Base-by-base conservation (phyloP, 495 filamentous ascomycete species). In the Aspergillus egyptiacus region DNA sequence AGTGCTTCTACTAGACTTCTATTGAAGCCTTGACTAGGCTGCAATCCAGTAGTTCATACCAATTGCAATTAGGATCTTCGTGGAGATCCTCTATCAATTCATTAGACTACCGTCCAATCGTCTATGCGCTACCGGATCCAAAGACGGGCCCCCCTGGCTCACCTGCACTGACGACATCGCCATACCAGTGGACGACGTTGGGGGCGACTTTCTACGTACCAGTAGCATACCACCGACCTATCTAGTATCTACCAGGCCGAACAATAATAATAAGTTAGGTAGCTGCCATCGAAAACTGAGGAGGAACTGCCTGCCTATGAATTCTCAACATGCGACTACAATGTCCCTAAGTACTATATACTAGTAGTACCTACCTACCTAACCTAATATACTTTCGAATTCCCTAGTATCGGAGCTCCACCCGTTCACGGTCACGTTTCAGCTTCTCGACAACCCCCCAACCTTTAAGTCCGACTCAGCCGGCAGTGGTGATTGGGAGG, bases 391-490 rank as follows among this genome's bases (percentile, higher is more conserved):
- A n/a, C n/a, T n/a, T n/a, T n/a, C n/a, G n/a, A n/a, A n/a, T n/a
- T n/a, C n/a, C n/a, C n/a, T n/a, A 27, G 10, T 10, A 5, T 27
- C 5, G n/a, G 38, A 23, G 47, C 47, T 50, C 47, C 47, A 50
- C 47, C 38, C 19, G 47, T 50, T 50, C 47, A 23, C 15, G 38
- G 47, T 41, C 38, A 50, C 47, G 37, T 42, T 41, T 35, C n/a
- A n/a, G n/a, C n/a, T n/a, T n/a, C n/a, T n/a, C n/a, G 44, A 11
- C 19, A 15, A n/a, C n/a, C n/a, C n/a, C 32, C 44, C 44, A 20
- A 37, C 13, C 31, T 19, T 47, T 36, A 47, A 47, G 20, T 28
- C 44, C 41, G 41, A 44, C 41, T 7, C 41, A 33, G 25, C 41
- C 41, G 41, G 25, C 40, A 17, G 13, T 35, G 5, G 33, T 43